phyloP scores from a whole-genome alignment of 2,329 filamentous ascomycete genomes.

The Diplocarpon rosae region DNA sequence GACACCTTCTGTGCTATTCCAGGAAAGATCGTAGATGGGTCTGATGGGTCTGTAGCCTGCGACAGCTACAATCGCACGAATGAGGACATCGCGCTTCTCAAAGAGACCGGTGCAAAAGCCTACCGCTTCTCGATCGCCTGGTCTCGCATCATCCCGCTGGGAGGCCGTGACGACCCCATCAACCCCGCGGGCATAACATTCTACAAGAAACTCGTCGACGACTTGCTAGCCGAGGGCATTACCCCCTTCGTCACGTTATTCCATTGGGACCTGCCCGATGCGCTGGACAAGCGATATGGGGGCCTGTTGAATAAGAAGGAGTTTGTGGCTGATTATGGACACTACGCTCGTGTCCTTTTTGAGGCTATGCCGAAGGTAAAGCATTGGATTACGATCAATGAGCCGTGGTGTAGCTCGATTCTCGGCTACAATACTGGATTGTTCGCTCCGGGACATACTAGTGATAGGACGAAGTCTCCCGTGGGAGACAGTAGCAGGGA shows the following conservation, averaged over 20 bases:
- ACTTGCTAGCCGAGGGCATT: slow-evolving; percentile 65
- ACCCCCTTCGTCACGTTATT: slow-evolving; percentile 72
- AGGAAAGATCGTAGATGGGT: slow-evolving; percentile 73
- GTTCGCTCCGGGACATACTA: slow-evolving; percentile 75
- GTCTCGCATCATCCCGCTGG: slow-evolving; percentile 77
- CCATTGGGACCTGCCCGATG: slow-evolving; percentile 81
- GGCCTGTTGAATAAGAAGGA: slow-evolving; percentile 72
- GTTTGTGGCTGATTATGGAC: slow-evolving; percentile 70
- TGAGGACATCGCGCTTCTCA: slow-evolving; percentile 69
- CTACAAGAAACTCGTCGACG: slow-evolving; percentile 70
- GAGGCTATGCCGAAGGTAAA: slow-evolving; percentile 65
- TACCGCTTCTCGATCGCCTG: slow-evolving; percentile 83
- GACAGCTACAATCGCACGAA: slow-evolving; percentile 74
- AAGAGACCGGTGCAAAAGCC: slow-evolving; percentile 57
- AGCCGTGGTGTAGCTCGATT: slow-evolving; percentile 77
- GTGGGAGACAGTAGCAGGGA: slow-evolving; percentile 67
- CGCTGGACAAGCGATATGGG: slow-evolving; percentile 68
- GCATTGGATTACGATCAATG: slow-evolving; percentile 86
- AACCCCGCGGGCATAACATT: slow-evolving; percentile 69
- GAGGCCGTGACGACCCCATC: slow-evolving; percentile 69
- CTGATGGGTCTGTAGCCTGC: slow-evolving; percentile 66
- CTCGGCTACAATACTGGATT: slow-evolving; percentile 68
- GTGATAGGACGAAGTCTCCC: slow-evolving; percentile 58
- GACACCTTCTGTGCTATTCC: slow-evolving; percentile 75
- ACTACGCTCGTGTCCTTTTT: slow-evolving; percentile 70